These are phyloP conservation scores for Umbilicus rupestris DNA, from an alignment of 164 flowering plant species.

Conservation along the genomic window DNA sequence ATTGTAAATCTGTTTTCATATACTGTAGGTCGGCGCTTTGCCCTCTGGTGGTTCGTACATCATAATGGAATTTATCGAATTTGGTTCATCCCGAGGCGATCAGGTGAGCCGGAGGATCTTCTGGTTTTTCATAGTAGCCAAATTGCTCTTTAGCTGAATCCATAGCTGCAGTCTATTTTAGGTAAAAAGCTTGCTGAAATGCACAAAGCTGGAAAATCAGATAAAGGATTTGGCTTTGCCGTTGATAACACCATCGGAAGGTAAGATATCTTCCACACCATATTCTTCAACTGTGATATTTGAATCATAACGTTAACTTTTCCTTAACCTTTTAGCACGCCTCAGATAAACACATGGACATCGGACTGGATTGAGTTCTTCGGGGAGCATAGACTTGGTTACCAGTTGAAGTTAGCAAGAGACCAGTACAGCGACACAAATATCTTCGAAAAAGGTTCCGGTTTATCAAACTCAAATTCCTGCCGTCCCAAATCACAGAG, in stretches of 20 bases:
- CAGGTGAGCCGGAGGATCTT: conserved; percentile 55
- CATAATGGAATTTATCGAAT: conserved; percentile 89
- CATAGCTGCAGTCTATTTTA: conserved; percentile 44
- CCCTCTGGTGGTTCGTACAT: conserved; percentile 86
- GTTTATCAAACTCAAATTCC: neutral
- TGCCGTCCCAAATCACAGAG: neutral
- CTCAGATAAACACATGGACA: conserved; percentile 88
- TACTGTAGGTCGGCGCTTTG: conserved; percentile 64
- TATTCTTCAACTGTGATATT: neutral
- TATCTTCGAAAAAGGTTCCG: conserved; percentile 75
- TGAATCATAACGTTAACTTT: conserved; percentile 4
- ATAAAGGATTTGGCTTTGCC: conserved; percentile 81
- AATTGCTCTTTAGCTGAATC: neutral
- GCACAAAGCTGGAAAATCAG: conserved; percentile 84
- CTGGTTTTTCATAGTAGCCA: neutral
- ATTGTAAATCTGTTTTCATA: conserved; percentile 8
- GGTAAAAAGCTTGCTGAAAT: conserved; percentile 93
- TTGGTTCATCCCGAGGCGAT: conserved; percentile 69
- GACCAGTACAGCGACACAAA: conserved; percentile 68
- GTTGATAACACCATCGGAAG: conserved; percentile 94
- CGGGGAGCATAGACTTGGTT: conserved; percentile 82
- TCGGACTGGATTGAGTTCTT: conserved; percentile 83
- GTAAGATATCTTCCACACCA: conserved; percentile 19
- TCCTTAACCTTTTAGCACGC: conserved; percentile 45
- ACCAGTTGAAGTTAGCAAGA: conserved; percentile 67